Percentiles rank a stretch among this genome's conserved stretches.
Conservation (phyloP, 768 basidiomycete genomes). For the Rickenella mellea region DNA sequence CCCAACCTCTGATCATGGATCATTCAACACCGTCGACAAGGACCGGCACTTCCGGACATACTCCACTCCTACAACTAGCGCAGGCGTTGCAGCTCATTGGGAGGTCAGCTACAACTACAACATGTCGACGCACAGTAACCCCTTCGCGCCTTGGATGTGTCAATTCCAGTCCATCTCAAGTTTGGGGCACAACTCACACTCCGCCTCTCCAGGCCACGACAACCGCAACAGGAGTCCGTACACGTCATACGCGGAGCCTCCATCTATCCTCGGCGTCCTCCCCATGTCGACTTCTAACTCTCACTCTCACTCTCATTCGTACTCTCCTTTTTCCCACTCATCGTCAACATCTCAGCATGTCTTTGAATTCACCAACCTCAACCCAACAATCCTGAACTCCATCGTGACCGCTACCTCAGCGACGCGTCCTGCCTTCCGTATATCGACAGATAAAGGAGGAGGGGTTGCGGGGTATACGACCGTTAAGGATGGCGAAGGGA, state of each 20-base stretch:
- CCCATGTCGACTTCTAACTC: slow-evolving; percentile 35
- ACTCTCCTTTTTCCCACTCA: too few relatives aligned
- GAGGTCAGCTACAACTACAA: too few relatives aligned
- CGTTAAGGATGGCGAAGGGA: slow-evolving; percentile 38
- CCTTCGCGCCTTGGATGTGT: neutral
- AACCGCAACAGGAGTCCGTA: too few relatives aligned
- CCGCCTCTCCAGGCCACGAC: too few relatives aligned
- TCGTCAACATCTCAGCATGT: slow-evolving; percentile 20
- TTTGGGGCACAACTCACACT: neutral
- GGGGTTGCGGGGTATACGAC: slow-evolving; percentile 43
- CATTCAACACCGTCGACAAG: too few relatives aligned
- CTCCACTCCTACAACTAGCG: too few relatives aligned
- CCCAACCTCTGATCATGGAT: too few relatives aligned
- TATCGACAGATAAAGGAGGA: slow-evolving; percentile 43
- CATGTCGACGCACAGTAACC: neutral
- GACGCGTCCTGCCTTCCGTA: slow-evolving; percentile 34
- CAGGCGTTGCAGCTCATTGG: too few relatives aligned
- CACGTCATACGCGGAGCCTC: too few relatives aligned
- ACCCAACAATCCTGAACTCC: slow-evolving; percentile 45
- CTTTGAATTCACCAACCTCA: slow-evolving; percentile 43
- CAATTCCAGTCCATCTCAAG: neutral
- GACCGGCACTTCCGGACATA: too few relatives aligned
- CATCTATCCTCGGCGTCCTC: slow-evolving; percentile 56
- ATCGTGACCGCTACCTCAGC: slow-evolving; percentile 42
- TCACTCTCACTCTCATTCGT: slow-evolving; percentile 11